Conservation (phyloP, 139 green algal genomes). For the Tetradesmus obliquus region DNA sequence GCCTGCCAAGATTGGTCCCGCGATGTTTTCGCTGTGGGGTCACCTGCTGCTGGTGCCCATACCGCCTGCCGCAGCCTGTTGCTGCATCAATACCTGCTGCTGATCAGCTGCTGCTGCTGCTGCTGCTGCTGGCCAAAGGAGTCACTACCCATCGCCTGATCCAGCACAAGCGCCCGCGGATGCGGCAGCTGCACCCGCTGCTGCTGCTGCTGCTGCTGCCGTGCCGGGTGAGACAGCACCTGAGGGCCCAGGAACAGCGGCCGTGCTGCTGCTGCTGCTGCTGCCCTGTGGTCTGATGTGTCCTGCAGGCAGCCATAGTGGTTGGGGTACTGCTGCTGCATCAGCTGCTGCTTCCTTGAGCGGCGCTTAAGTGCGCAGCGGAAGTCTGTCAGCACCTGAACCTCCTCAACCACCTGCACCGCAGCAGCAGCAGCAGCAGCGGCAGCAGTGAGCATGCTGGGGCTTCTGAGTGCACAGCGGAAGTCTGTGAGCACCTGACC, state of each 20-base stretch:
- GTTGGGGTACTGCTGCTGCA: conserved; percentile 14
- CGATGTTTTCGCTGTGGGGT: no score
- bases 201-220: neutral
- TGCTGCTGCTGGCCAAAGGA: neutral
- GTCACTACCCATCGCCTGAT: neutral
- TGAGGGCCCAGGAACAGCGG: neutral
- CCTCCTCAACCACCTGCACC: conserved; percentile 27
- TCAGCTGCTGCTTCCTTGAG: conserved; percentile 27
- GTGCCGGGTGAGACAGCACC: neutral
- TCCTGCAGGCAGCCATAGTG: conserved; percentile 10
- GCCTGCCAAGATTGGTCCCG: no score
- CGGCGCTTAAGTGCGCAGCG: conserved; percentile 1
- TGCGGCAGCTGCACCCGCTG: neutral
- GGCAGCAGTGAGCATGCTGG: neutral
- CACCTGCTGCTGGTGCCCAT: no score
- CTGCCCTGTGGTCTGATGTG: neutral
- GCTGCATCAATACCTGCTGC: neutral
- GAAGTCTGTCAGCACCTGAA: conserved; percentile 26
- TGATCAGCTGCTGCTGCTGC: neutral
- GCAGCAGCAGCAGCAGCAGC: neutral
- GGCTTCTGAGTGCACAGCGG: no score
- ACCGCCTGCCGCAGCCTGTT: no score
- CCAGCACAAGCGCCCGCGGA: neutral
- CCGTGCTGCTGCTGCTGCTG: neutral
- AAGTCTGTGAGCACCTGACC: no score